phyloP scores from a whole-genome alignment of 768 basidiomycete genomes.

The Punctularia strigosozonata region DNA sequence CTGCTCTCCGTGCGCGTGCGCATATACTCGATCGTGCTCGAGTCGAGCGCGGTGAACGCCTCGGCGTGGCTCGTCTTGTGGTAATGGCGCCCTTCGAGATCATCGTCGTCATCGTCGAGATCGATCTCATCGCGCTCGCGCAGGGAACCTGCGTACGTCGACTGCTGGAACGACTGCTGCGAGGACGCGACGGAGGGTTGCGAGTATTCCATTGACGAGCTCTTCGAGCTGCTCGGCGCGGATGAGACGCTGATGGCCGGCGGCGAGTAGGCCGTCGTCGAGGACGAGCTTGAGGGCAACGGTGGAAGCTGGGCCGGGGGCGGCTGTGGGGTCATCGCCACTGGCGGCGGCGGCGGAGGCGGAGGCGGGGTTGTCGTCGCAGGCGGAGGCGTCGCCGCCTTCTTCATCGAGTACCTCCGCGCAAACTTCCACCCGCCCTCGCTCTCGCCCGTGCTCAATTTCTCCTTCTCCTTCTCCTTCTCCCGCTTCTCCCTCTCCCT shows the following conservation, averaged over 20 bases:
- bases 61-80: slow-evolving; percentile 23
- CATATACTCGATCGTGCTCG: slow-evolving; percentile 15
- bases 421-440: not conserved
- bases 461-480: slow-evolving; percentile 3
- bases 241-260: not conserved
- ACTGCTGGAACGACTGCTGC: not conserved
- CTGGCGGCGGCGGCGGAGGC: too few relatives aligned
- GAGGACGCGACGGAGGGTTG: not conserved
- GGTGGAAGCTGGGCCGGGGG: not conserved
- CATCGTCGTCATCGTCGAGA: slow-evolving; percentile 9
- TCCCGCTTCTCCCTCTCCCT: slow-evolving; percentile 11
- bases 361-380: too few relatives aligned
- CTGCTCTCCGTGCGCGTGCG: slow-evolving; percentile 11
- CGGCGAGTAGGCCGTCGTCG: not conserved
- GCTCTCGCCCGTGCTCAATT: not conserved
- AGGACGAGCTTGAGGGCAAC: not conserved
- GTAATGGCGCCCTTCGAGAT: slow-evolving; percentile 1
- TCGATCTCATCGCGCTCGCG: slow-evolving; percentile 9
- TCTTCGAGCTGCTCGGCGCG: not conserved
- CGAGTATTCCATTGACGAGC: not conserved
- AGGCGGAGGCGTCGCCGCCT: not conserved
- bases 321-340: not conserved
- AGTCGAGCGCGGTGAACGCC: slow-evolving; percentile 23
- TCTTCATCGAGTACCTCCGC: not conserved
- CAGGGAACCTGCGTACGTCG: too few relatives aligned